These are phyloP conservation scores for Podaxis mareebaensis DNA, from an alignment of 768 basidiomycete species.

Conservation along the genomic window DNA sequence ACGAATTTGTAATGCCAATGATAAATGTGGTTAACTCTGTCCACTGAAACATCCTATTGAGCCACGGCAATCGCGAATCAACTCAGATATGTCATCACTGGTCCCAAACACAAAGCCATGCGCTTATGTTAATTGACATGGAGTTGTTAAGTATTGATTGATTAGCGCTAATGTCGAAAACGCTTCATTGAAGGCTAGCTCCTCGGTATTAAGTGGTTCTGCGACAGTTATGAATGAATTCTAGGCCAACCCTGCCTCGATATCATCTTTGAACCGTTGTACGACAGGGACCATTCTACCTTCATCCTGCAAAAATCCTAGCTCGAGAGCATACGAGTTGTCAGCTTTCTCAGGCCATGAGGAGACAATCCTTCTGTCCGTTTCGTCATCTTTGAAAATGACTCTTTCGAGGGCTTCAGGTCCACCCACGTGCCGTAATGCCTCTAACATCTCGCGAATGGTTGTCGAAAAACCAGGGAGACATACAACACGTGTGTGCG, in stretches of 20 bases:
- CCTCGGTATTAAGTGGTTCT: neutral
- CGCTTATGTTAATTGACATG: neutral
- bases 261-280: slow-evolving; percentile 29
- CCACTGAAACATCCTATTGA: neutral
- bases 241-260: slow-evolving; percentile 7
- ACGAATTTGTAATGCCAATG: neutral
- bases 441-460: slow-evolving; percentile 53
- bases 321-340: slow-evolving; percentile 39
- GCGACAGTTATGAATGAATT: neutral
- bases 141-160: neutral
- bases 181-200: neutral
- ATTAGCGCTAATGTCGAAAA: neutral
- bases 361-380: slow-evolving; percentile 42
- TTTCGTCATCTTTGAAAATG: slow-evolving; percentile 45
- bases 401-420: slow-evolving; percentile 46
- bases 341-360: slow-evolving; percentile 52
- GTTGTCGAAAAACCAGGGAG: slow-evolving; percentile 62
- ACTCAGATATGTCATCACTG: neutral
- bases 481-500: slow-evolving; percentile 54
- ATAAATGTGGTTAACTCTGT: neutral
- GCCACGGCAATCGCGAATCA: neutral
- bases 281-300: slow-evolving; percentile 48
- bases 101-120: neutral
- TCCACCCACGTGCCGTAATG: slow-evolving; percentile 54
- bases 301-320: slow-evolving; percentile 46